Evolutionary conservation across 345 rosid genomes (phyloP), one percentile per base, ranked within the genome.

Genomic region (Dimocarpus longan): DNA sequence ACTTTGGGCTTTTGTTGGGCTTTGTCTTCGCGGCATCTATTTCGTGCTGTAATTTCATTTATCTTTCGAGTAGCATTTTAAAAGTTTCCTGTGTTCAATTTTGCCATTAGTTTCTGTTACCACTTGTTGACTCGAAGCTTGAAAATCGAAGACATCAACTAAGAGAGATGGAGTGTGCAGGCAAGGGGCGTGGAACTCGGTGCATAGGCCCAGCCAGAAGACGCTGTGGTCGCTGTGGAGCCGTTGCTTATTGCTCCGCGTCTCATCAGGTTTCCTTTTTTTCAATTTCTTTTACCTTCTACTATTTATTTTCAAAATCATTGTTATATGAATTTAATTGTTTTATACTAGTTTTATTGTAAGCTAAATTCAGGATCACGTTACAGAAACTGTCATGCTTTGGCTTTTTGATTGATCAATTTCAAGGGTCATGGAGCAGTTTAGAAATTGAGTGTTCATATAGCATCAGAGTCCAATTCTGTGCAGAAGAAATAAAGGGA

Each of bases 241-340:
- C 94, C 60, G 97, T 94, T 24, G 83, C 88, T 26, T 95, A 95
- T 79, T 93, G 99, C 89, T 93, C 99, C 74, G 86, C 79, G 79
- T 79, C 94, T 84, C 98, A 95, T 80, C 98, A 89, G 94, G 98
- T 46, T 19, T 59, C 10, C 54, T 7, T 22, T 67, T 57, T 56
- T 16, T 11, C 16, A 46, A 46, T 5, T 52, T 21, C 32, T 6
- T 52, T 26, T 2, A 10, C 67, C 24, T 71, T 50, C 13, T 28
- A 54, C 18, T 71, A 5, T 32, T 71, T 13, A 13, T 54, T 54
- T 13, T 54, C 6, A 6, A 19, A 54, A 54, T 16, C 18, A 19
- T 21, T 9, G 11, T 60, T 60, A 9, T 21, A 21, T 22, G 26
- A 60, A 60, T 60, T 59, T 59, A 2, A 21, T 59, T 8, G 22